These are phyloP conservation scores for Neckera pumila DNA, from an alignment of 225 moss, liverwort and hornwort genomes.

Conservation along the genomic window DNA sequence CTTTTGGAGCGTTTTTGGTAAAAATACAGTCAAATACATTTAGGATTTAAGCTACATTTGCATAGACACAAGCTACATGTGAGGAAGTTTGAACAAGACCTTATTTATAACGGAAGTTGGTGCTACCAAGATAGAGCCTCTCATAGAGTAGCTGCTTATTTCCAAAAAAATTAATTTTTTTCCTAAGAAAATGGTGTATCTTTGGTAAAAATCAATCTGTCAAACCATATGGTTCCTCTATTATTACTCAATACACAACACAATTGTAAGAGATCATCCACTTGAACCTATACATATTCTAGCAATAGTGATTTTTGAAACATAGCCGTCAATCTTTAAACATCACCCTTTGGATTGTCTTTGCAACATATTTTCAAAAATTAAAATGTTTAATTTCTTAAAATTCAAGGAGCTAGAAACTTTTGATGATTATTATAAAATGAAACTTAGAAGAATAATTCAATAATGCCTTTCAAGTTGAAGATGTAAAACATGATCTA, in stretches of 20 bases:
- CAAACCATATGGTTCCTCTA: neutral
- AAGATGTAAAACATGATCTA: neutral
- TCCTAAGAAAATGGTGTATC: neutral
- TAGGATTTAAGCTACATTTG: too few species aligned
- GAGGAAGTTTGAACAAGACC: neutral
- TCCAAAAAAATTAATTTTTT: neutral
- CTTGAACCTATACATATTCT: neutral
- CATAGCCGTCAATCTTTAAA: neutral
- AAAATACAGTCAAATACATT: too few species aligned
- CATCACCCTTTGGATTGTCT: neutral
- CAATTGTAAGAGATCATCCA: neutral
- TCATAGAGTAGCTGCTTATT: neutral
- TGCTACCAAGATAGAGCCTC: fast-evolving
- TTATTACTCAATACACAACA: neutral
- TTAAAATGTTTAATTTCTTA: neutral
- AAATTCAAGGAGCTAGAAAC: neutral
- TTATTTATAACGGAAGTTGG: too few species aligned
- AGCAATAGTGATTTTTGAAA: neutral
- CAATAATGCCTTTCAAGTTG: neutral
- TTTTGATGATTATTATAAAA: neutral
- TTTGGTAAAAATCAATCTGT: neutral
- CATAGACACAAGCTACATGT: neutral
- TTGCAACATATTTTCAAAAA: neutral
- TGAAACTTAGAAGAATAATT: neutral
- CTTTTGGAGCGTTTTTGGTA: too few species aligned